Percentiles rank a stretch among this genome's conserved stretches.
Evolutionary conservation across 78 protist genomes (phyloP).

Genomic region (Bodo saltans): DNA sequence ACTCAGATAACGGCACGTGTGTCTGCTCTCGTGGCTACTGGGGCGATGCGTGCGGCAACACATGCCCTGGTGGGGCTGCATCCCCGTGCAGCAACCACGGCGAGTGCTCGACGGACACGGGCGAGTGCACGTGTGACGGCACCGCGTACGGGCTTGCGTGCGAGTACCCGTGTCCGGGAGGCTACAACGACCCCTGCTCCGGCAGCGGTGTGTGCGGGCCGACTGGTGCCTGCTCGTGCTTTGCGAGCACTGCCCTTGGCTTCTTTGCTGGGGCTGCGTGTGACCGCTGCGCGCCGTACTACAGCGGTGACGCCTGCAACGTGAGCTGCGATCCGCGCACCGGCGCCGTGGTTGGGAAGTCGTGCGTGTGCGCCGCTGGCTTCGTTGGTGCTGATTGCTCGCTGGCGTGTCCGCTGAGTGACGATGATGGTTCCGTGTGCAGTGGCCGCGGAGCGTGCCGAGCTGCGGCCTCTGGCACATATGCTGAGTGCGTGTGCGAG

Average conservation of each 20-base stretch:
- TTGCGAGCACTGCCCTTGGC: neutral
- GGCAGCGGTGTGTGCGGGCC: too few species aligned
- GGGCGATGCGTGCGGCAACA: too few species aligned
- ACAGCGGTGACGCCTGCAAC: conserved; percentile 1
- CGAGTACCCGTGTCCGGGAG: neutral
- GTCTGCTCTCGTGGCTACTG: too few species aligned
- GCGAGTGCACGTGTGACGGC: neutral
- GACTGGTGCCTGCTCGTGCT: conserved; percentile 16
- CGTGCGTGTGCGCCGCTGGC: neutral
- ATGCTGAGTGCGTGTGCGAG: neutral
- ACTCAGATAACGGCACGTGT: too few species aligned
- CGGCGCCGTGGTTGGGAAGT: too few species aligned
- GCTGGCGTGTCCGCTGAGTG: too few species aligned
- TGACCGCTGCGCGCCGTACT: neutral
- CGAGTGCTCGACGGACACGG: too few species aligned
- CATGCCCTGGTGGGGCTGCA: too few species aligned
- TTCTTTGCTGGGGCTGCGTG: conserved; percentile 4
- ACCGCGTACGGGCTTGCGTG: neutral
- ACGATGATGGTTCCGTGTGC: neutral
- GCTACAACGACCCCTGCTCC: neutral
- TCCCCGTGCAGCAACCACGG: too few species aligned
- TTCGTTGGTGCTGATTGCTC: too few species aligned
- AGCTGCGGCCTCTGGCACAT: neutral
- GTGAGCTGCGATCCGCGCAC: too few species aligned
- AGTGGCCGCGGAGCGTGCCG: neutral